phyloP scores from a whole-genome alignment of 108 stramenopile species.

The Skeletonema tropicum region DNA sequence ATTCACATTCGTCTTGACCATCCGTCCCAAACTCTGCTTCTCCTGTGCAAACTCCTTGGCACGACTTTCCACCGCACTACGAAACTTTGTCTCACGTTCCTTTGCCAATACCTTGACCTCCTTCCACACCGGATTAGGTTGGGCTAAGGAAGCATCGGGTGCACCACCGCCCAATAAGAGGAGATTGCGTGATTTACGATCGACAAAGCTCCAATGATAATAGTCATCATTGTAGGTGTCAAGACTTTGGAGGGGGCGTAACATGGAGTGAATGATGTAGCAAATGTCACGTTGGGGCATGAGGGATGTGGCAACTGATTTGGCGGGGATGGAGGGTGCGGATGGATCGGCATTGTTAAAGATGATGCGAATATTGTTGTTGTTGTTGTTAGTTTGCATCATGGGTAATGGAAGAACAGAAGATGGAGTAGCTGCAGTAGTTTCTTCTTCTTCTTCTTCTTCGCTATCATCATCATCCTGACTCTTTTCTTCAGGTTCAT shows the following conservation, averaged over 20 bases:
- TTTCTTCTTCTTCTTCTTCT: not conserved
- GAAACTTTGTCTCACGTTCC: constrained; percentile 57
- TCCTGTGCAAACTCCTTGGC: constrained; percentile 74
- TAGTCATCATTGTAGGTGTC: constrained; percentile 54
- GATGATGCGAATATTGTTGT: constrained; percentile 17
- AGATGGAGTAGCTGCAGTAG: not conserved
- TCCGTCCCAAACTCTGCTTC: constrained; percentile 68
- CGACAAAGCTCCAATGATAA: constrained; percentile 51
- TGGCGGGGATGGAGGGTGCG: constrained; percentile 72
- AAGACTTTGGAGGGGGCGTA: constrained; percentile 62
- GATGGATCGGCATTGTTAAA: constrained; percentile 71
- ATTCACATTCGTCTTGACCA: constrained; percentile 70
- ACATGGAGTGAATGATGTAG: constrained; percentile 77
- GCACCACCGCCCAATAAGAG: constrained; percentile 18
- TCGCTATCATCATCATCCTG: not conserved
- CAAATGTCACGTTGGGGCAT: constrained; percentile 78
- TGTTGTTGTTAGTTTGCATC: not conserved
- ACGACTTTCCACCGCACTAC: constrained; percentile 44
- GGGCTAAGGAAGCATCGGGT: constrained; percentile 13
- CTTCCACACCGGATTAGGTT: constrained; percentile 51
- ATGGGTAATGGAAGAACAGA: not conserved
- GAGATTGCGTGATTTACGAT: constrained; percentile 17
- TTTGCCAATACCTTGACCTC: constrained; percentile 47
- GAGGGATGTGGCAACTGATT: constrained; percentile 44
- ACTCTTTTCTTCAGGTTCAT: not conserved